A percentile compares a stretch with the other conserved stretches of the same genome.
These are phyloP conservation scores for Hericium rajendrae DNA, from an alignment of 768 basidiomycete genomes.

Conservation along the genomic window DNA sequence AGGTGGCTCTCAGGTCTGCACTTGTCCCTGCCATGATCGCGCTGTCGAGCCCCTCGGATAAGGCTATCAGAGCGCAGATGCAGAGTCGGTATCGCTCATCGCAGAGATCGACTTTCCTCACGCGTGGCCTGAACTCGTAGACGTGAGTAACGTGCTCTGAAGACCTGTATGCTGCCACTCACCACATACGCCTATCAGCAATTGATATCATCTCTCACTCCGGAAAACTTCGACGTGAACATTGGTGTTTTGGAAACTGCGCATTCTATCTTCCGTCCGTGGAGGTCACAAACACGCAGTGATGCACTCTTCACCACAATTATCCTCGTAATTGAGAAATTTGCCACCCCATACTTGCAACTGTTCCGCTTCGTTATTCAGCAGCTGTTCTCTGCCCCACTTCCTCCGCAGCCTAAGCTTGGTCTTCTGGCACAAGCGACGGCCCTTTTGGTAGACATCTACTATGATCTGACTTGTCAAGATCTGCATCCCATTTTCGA, in stretches of 20 bases:
- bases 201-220: slow-evolving; percentile 77
- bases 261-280: slow-evolving; percentile 90
- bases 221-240: slow-evolving; percentile 75
- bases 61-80: slow-evolving; percentile 76
- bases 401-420: slow-evolving; percentile 26
- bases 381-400: slow-evolving; percentile 36
- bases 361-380: slow-evolving; percentile 64
- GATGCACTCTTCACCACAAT: slow-evolving; percentile 84
- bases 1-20: slow-evolving; percentile 57
- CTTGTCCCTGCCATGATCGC: slow-evolving; percentile 90
- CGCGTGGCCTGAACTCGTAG: slow-evolving; percentile 81
- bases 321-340: slow-evolving; percentile 79
- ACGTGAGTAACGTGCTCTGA: slow-evolving; percentile 45
- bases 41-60: slow-evolving; percentile 66
- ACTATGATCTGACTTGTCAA: slow-evolving; percentile 90
- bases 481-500: slow-evolving; percentile 94
- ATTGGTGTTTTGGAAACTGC: slow-evolving; percentile 88
- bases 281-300: slow-evolving; percentile 85
- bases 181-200: slow-evolving; percentile 40
- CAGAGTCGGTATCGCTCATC: slow-evolving; percentile 87
- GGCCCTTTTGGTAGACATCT: slow-evolving; percentile 76
- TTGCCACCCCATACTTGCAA: slow-evolving; percentile 75
- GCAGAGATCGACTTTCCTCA: slow-evolving; percentile 87
- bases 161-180: neutral
- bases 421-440: slow-evolving; percentile 62